Base-by-base conservation (phyloP, 352 stramenopile genomes). In the Pythium sp. region DNA sequence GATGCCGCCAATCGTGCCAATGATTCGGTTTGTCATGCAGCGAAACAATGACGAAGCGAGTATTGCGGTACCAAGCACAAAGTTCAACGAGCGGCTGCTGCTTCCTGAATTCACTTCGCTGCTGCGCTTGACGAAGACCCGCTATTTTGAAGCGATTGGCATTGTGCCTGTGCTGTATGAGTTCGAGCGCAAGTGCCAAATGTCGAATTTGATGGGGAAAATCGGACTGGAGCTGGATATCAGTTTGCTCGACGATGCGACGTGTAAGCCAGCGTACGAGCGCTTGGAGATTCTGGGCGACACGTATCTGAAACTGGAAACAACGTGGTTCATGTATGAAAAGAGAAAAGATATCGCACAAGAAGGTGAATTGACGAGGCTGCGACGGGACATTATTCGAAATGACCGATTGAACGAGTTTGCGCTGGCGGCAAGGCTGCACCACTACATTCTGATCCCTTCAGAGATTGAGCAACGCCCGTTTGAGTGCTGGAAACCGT, bases 121-220 rank as follows among this genome's bases (percentile, higher is more conserved):
- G 1, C 67, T 96, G 20, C 73, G 80, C 0, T 49, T 96, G 38
- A 82, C 74, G 38, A 92, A 90, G 71, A 85, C 77, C 34, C 80
- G 79, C 22, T 94, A 87, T 34, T 92, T 94, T 65, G 80, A 94
- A 65, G 86, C 80, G 9, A 93, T 94, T 68, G 84, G 88, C 7
- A 77, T 96, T 36, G 74, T 96, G n/a, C 86, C 88, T 22, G 65
- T 96, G 56, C 73, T 96, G 5, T 94, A 94, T 55, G 88, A 96
- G 60, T 96, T 96, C 67, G 88, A 96, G 64, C 84, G 88, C 67
- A 96, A 96, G 65, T 93, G 85, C 49, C 88, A 96, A 65, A 89
- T 96, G 66, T 94, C 88, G 18, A 78, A 86, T n/a, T 73, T 96
- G n/a, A 96, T 96, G 88, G 70, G 47, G 1, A 71, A 82, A 41